phyloP scores from a whole-genome alignment of 2,329 filamentous ascomycete genomes.

The Cladosporium sp. region DNA sequence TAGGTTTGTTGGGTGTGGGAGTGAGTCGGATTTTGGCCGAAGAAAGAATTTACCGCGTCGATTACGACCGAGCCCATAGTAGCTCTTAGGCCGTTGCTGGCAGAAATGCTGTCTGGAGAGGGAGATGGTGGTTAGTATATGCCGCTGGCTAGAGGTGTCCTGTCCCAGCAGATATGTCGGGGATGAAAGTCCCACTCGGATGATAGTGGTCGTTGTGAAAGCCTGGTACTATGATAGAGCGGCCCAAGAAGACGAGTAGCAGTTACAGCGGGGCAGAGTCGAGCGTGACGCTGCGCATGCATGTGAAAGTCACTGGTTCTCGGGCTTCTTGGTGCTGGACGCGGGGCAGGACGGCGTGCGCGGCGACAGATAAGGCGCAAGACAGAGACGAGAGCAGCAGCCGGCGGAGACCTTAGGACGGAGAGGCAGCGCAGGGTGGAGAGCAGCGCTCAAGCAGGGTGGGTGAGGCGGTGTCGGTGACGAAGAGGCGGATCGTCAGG shows the following conservation, averaged over 20 bases:
- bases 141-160: background rate
- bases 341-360: background rate
- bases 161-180: background rate
- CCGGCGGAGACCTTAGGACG: constrained; percentile 1
- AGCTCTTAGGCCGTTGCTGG: constrained; percentile 29
- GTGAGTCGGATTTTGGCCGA: constrained; percentile 25
- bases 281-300: background rate
- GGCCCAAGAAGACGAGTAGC: background rate
- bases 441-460: background rate
- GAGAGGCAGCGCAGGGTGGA: background rate
- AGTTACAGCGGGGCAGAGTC: background rate
- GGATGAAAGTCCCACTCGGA: background rate
- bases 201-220: background rate
- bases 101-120: constrained; percentile 15
- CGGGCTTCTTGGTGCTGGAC: background rate
- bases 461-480: constrained; percentile 5
- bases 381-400: background rate
- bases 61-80: constrained; percentile 60
- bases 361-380: background rate
- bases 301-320: constrained; percentile 11
- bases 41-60: constrained; percentile 69
- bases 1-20: constrained; percentile 17
- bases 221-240: background rate
- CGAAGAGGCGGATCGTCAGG: background rate
- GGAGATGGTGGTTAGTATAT: constrained; percentile 16